These are phyloP conservation scores for Pyrenochaeta sp. DNA, from an alignment of 2,329 filamentous ascomycete genomes.

Conservation along the genomic window DNA sequence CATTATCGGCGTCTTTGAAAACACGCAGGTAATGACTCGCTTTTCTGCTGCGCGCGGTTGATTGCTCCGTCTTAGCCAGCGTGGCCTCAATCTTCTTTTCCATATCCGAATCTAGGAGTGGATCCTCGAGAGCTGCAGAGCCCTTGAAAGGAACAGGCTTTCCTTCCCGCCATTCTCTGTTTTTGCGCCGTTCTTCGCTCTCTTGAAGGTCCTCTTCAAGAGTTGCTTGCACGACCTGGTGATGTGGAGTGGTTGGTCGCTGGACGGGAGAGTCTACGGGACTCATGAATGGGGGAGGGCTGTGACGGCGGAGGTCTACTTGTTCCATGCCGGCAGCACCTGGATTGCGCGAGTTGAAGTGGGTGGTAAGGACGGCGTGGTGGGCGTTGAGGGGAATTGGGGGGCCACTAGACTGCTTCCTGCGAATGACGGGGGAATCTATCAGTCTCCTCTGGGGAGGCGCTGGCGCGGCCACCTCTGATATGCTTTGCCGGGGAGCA, in stretches of 20 bases:
- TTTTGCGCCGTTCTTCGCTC: constrained; percentile 53
- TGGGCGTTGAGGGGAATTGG: constrained; percentile 36
- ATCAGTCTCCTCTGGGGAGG: constrained; percentile 43
- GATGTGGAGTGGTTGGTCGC: constrained; percentile 39
- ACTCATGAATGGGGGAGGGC: constrained; percentile 48
- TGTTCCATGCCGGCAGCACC: constrained; percentile 29
- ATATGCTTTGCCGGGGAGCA: constrained; percentile 32
- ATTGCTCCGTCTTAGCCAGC: constrained; percentile 63
- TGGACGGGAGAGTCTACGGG: constrained; percentile 47
- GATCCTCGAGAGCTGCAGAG: constrained; percentile 47
- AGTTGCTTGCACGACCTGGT: constrained; percentile 25
- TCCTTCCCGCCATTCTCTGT: constrained; percentile 59
- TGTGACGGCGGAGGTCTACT: constrained; percentile 31
- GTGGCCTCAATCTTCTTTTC: constrained; percentile 71
- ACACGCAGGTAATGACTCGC: constrained; percentile 70
- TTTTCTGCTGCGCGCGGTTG: constrained; percentile 67
- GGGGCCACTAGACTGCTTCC: constrained; percentile 35
- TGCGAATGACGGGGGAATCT: constrained; percentile 39
- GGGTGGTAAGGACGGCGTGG: constrained; percentile 39
- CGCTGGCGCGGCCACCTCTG: constrained; percentile 40
- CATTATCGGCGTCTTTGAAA: constrained; percentile 68
- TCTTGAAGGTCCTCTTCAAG: constrained; percentile 39
- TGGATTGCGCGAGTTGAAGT: constrained; percentile 39
- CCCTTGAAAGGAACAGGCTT: constrained; percentile 54
- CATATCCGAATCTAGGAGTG: constrained; percentile 57